phyloP scores from a whole-genome alignment of 257 asterid species.

The Cynanchum wilfordii region DNA sequence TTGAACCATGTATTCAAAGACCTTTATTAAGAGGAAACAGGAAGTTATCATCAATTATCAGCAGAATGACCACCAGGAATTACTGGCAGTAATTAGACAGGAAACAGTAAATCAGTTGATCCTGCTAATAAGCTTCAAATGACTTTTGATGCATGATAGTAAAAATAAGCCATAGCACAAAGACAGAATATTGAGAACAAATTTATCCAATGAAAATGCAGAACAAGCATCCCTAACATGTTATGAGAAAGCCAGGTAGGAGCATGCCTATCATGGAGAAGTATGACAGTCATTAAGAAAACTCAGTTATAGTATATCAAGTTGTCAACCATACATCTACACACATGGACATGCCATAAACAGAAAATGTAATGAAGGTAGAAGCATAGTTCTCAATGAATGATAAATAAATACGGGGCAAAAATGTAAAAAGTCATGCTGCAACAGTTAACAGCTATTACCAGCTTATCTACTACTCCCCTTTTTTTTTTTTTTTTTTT shows the following conservation, averaged over 20 bases:
- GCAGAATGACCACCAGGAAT: conserved; percentile 4
- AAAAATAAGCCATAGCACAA: background rate
- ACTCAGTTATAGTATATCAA: background rate
- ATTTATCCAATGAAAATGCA: background rate
- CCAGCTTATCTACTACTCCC: too few species aligned
- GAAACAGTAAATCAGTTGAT: background rate
- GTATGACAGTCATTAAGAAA: background rate
- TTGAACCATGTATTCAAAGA: conserved; percentile 87
- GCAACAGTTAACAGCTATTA: too few species aligned
- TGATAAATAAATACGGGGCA: too few species aligned
- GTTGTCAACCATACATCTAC: background rate
- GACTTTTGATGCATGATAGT: background rate
- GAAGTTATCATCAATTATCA: conserved; percentile 18
- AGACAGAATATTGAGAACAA: background rate
- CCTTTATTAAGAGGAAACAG: conserved; percentile 40
- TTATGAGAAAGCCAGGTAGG: background rate
- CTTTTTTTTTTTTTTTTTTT: too few species aligned
- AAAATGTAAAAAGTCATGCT: too few species aligned
- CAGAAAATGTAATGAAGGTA: background rate
- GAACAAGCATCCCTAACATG: background rate
- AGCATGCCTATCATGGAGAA: background rate
- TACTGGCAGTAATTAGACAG: background rate
- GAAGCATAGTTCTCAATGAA: background rate
- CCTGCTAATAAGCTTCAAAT: background rate
- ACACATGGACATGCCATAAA: background rate